phyloP scores from a whole-genome alignment of 1,284 basidiomycete species.

The Cryptococcus floricola region DNA sequence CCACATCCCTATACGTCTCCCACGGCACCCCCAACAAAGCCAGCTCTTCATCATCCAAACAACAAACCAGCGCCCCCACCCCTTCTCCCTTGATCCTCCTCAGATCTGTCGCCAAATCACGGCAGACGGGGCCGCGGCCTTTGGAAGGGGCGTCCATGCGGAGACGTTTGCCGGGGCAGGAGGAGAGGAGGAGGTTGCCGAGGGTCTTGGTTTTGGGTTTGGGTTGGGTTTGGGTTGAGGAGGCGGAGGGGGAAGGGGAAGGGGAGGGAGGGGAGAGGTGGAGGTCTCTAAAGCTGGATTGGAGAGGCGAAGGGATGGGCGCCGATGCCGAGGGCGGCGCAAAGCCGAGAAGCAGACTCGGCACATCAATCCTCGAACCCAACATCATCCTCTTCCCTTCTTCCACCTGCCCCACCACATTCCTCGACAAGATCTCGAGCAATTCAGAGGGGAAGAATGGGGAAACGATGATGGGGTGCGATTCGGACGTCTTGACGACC shows the following conservation, averaged over 20 bases:
- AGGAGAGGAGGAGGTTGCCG: slow-evolving; percentile 87
- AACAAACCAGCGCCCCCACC: slow-evolving; percentile 58
- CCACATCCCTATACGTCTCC: slow-evolving; percentile 66
- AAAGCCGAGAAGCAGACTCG: slow-evolving; percentile 57
- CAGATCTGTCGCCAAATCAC: slow-evolving; percentile 75
- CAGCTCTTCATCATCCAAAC: slow-evolving; percentile 82
- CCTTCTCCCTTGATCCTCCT: slow-evolving; percentile 70
- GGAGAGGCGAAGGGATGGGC: slow-evolving; percentile 12
- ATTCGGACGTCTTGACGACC: slow-evolving; percentile 65
- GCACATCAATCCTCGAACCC: slow-evolving; percentile 36
- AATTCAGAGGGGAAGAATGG: slow-evolving; percentile 33
- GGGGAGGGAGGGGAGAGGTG: slow-evolving; percentile 74
- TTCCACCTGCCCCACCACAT: slow-evolving; percentile 25
- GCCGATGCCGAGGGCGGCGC: slow-evolving; percentile 35
- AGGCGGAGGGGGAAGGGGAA: slow-evolving; percentile 85
- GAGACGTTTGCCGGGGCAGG: slow-evolving; percentile 96
- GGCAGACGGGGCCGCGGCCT: slow-evolving; percentile 76
- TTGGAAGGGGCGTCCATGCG: slow-evolving; percentile 75
- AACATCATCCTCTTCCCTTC: slow-evolving; percentile 18
- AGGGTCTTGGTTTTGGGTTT: slow-evolving; percentile 39
- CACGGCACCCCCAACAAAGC: slow-evolving; percentile 77
- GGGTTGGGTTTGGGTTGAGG: not conserved
- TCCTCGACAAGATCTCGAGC: slow-evolving; percentile 28
- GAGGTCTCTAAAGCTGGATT: slow-evolving; percentile 4
- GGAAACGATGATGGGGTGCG: slow-evolving; percentile 79